Evolutionary conservation across 2,329 filamentous ascomycete genomes (phyloP), one percentile per base, ranked within the genome.

Genomic region (Pezicula carpinea): DNA sequence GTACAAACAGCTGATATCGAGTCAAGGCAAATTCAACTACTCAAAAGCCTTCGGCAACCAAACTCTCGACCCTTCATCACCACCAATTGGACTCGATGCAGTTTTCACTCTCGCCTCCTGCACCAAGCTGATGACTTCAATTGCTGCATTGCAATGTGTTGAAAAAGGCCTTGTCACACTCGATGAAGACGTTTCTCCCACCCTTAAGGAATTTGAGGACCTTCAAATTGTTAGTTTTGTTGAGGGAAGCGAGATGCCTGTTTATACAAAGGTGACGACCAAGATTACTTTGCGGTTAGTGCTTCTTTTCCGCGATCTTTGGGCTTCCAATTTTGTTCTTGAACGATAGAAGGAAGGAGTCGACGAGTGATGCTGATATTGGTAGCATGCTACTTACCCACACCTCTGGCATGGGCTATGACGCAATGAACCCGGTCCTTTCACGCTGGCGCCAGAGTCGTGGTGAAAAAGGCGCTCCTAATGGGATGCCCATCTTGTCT

Each of bases 141-240:
- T 80, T 6, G 73, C 75, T 1, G 72, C 68, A 22, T 74, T 82
- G 71, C 77, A 81, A 60, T 69, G 79, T 1, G 76, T 80, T 0
- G 78, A 81, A 58, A 64, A 70, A 48, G 75, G 73, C 0, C 53
- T 59, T 8, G 52, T 80, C 17, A 58, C 52, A 1, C 64, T 81
- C 0, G 77, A 80, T 44, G 72, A 77, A 3, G 55, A 59, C 23
- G 40, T 62, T 0, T 43, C 52, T 3, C 18, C 8, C 1, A 36
- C 57, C 14, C 31, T 62, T 5, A 53, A 48, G 2, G 59, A 62
- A 39, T 40, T 54, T 11, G 52, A 52, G 31, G 49, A 55, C 17
- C 44, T 49, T 23, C 21, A 54, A 4, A 53, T 62, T 19, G 14
- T 62, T 5, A 54, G 48, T 2, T 57, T 59, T 19, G 44, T 53